Conservation (phyloP, 768 basidiomycete species). For the Serendipita vermifera region DNA sequence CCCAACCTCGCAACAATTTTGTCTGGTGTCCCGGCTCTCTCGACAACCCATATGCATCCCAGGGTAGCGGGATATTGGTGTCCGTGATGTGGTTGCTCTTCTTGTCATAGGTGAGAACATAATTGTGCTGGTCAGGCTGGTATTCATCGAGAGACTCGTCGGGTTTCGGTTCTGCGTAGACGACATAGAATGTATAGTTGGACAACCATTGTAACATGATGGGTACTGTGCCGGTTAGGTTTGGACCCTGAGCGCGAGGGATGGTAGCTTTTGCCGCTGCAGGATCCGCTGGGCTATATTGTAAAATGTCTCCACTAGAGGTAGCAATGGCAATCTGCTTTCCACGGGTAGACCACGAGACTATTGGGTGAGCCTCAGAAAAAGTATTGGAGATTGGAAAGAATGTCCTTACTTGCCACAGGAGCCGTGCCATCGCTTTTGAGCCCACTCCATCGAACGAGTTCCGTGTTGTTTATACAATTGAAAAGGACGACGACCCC, state of each 20-base stretch:
- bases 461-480: constrained; percentile 2
- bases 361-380: constrained; percentile 29
- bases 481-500: constrained; percentile 14
- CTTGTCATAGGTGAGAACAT: constrained; percentile 30
- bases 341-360: constrained; percentile 77
- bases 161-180: constrained; percentile 39
- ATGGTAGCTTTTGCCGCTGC: constrained; percentile 44
- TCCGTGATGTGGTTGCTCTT: constrained; percentile 30
- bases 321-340: constrained; percentile 72
- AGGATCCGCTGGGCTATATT: constrained; percentile 47
- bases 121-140: constrained; percentile 24
- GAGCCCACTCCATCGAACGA: constrained; percentile 13
- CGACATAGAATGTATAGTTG: constrained; percentile 52
- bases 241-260: constrained; percentile 33
- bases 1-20: constrained; percentile 32
- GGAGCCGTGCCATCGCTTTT: constrained; percentile 32
- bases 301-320: constrained; percentile 54
- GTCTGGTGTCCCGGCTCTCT: constrained; percentile 34
- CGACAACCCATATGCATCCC: constrained; percentile 32
- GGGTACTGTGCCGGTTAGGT: constrained; percentile 32
- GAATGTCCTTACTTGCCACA: constrained; percentile 39
- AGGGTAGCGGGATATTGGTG: constrained; percentile 29
- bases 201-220: constrained; percentile 56
- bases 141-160: constrained; percentile 4
- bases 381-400: neutral